Evolutionary conservation across 164 flowering plant species (phyloP), one percentile per base, ranked within the genome.

Genomic region (Magnolia kwangsiensis): DNA sequence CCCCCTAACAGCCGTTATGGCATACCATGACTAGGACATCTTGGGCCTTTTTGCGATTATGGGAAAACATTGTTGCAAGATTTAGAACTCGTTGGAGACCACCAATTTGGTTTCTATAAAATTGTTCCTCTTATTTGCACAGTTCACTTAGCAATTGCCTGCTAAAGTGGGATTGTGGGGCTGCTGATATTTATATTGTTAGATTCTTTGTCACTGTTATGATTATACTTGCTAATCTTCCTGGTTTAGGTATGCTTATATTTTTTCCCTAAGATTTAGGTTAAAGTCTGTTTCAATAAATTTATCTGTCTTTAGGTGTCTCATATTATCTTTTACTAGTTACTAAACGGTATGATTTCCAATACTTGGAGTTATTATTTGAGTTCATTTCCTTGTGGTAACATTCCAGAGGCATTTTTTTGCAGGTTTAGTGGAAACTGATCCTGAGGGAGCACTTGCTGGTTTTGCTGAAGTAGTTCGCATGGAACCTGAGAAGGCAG

Each of bases 401-500:
- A 65, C 27, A 37, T 68, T 27, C 0, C n/a, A 50, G n/a, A 13
- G 19, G 49, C 49, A 50, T 49, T 50, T 51, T 69, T 69, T 37
- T 31, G 50, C 73, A 94, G 99, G 98, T 51, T 81, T 94, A 88
- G 95, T 94, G 78, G 99, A 96, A 83, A 89, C 95, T 23, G 97
- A 96, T 76, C 98, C 99, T 37, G 97, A 93, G 86, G 98, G 83
- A 63, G 99, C 99, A 67, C 97, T 96, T 82, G 82, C 86, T 73
- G 99, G 99, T 51, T 96, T 96, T 84, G 88, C 94, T 74, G 96
- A 96, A 81, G 99, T 96, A 13, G 98, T 96, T 74, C 80, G 76
- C 49, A 96, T 96, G 99, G 99, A 96, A 77, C 95, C 97, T 24
- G 96, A 93, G 79, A 96, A 96, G 84, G 98, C 99, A 59, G 99